These are phyloP conservation scores for Euphorbia celastroides DNA, from an alignment of 441 rosid genomes.

Conservation along the genomic window DNA sequence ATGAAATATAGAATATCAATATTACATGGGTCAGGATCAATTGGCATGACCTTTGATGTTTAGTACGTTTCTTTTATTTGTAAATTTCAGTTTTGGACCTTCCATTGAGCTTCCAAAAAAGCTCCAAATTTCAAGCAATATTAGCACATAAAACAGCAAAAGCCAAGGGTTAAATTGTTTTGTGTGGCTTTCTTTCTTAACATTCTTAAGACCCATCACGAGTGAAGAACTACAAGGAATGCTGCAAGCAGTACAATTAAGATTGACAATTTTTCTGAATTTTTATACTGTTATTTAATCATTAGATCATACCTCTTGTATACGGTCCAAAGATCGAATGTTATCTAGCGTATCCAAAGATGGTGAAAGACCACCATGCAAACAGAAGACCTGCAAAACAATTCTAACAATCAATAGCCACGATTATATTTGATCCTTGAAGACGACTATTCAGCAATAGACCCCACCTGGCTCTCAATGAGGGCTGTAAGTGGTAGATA, in stretches of 20 bases:
- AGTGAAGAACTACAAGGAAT: background rate
- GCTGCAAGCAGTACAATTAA: background rate
- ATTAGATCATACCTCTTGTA: constrained; percentile 74
- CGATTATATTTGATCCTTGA: background rate
- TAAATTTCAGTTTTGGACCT: background rate
- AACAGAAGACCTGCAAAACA: constrained; percentile 69
- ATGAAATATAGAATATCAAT: background rate
- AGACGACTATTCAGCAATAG: constrained; percentile 6
- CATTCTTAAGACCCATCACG: background rate
- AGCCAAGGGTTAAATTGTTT: background rate
- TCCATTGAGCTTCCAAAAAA: background rate
- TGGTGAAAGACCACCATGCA: constrained; percentile 98
- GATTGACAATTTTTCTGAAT: no score
- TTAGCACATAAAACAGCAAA: background rate
- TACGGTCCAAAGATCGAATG: constrained; percentile 90
- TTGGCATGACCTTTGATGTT: no score
- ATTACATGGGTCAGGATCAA: background rate
- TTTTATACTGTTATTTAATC: no score
- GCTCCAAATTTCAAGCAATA: background rate
- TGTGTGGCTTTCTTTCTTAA: background rate
- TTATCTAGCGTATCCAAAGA: constrained; percentile 93
- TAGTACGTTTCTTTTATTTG: background rate
- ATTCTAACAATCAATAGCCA: constrained; percentile 18
- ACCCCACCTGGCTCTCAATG: constrained; percentile 94
- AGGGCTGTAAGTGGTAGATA: constrained; percentile 94